Base-by-base conservation (phyloP, 2,329 filamentous ascomycete genomes). In the Penicillium sp. region DNA sequence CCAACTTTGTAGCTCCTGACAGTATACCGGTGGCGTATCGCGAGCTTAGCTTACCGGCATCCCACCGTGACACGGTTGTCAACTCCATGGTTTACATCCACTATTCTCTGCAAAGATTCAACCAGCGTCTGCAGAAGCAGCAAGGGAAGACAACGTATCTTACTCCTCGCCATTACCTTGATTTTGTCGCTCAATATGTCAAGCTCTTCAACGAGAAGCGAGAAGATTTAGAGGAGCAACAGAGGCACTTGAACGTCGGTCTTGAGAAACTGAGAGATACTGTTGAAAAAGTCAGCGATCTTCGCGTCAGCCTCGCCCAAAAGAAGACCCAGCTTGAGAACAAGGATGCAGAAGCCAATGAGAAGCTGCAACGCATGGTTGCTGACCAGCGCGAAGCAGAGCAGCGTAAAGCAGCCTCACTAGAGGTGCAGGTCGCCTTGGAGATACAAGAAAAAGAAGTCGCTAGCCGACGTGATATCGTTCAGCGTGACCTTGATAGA, bases 71-170 rank as follows among this genome's bases (percentile, higher is more conserved):
- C 76, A 88, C 93, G 3, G 89, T 99, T 51, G 87, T 99, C 77
- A 99, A 99, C 76, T 91, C 93, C 0, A 99, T 99, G 95, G 96
- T 99, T 3, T 96, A 97, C 73, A 94, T 99, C 21, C 95, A 99
- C 75, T 93, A 98, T 80, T 99, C 95, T 2, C 82, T 99, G 53
- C 92, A 94, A 65, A 86, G 87, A 55, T 96, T 97, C 85, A 99
- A 99, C 74, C 83, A 86, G 68, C 93, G 92, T 71, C 83, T 99
- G 26, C 86, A 91, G 66, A 95, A 92, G 76, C 95, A 98, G 75
- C 95, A 98, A 80, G 93, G 92, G 77, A 93, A 91, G 78, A 86
- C 90, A 31, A 98, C 95, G 0, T 98, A 91, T 82, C 87, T 99
- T 60, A 99, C 96, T 11, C 95, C 95, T 50, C 90, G 95, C 50